Evolutionary conservation across 2,329 filamentous ascomycete species (phyloP).

Genomic region (Verticillium tricorpus): DNA sequence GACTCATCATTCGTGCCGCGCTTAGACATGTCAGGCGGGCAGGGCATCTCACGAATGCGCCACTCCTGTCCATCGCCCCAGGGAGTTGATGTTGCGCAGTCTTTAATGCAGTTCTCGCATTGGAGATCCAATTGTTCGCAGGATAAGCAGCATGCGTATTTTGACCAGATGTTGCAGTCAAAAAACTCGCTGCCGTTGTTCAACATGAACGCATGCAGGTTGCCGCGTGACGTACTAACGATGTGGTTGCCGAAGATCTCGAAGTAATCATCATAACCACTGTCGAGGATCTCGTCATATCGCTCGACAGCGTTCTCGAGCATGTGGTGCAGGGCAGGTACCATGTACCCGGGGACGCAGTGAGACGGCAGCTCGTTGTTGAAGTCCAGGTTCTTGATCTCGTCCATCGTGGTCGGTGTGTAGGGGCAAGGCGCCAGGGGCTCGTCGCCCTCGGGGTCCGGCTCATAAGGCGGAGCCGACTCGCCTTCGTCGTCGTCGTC

Average conservation of each 20-base stretch:
- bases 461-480: background rate
- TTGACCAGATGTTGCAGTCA: slow-evolving; percentile 1
- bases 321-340: slow-evolving; percentile 4
- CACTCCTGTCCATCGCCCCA: background rate
- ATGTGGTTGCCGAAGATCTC: slow-evolving; percentile 6
- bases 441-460: slow-evolving; percentile 3
- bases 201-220: slow-evolving; percentile 1
- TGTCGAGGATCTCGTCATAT: slow-evolving; percentile 4
- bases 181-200: slow-evolving; percentile 5
- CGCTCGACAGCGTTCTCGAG: slow-evolving; percentile 1
- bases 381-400: slow-evolving; percentile 8
- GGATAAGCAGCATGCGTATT: slow-evolving; percentile 3
- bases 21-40: background rate
- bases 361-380: slow-evolving; percentile 1
- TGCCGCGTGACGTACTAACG: background rate
- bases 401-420: slow-evolving; percentile 2
- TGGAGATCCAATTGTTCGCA: background rate
- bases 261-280: slow-evolving; percentile 8
- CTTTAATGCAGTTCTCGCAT: slow-evolving; percentile 3
- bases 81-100: background rate
- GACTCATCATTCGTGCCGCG: background rate
- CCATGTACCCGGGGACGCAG: slow-evolving; percentile 6
- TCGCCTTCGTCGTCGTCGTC: too few relatives aligned
- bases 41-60: background rate
- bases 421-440: background rate